Percentiles rank a stretch among this genome's conserved stretches.
Evolutionary conservation across 352 stramenopile genomes (phyloP).

Genomic region (Globisporangium spiculum): DNA sequence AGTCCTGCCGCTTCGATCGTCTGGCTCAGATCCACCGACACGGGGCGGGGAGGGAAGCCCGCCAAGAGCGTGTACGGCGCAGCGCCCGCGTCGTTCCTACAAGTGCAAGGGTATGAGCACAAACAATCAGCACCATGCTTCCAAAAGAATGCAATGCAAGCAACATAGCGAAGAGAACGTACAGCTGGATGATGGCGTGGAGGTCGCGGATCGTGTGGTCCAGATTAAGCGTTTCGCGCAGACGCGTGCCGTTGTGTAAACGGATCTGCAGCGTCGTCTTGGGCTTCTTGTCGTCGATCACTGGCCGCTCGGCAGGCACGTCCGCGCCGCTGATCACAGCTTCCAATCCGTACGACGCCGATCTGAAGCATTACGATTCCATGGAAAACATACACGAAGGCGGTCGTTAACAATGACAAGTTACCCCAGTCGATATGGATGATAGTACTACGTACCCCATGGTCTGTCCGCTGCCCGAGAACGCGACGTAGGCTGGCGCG

Average conservation of each 20-base stretch:
- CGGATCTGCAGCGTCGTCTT: constrained; percentile 88
- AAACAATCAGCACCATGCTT: neutral
- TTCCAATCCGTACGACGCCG: constrained; percentile 39
- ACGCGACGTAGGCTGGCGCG: constrained; percentile 80
- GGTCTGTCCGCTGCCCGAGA: constrained; percentile 77
- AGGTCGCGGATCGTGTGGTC: constrained; percentile 86
- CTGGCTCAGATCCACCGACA: constrained; percentile 78
- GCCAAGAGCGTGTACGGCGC: constrained; percentile 89
- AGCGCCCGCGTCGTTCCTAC: constrained; percentile 62
- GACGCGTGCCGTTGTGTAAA: constrained; percentile 75
- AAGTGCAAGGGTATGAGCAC: neutral
- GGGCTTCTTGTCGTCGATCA: constrained; percentile 84
- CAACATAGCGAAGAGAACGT: constrained; percentile 12
- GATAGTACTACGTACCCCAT: constrained; percentile 48
- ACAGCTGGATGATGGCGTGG: constrained; percentile 85
- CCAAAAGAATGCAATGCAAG: neutral
- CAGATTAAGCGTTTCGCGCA: constrained; percentile 86
- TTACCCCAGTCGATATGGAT: neutral
- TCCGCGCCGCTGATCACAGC: constrained; percentile 41
- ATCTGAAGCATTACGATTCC: constrained; percentile 20
- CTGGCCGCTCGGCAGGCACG: constrained; percentile 39
- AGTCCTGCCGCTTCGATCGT: constrained; percentile 91
- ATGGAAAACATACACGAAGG: too few relatives aligned
- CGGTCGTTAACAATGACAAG: neutral
- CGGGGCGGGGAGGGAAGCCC: constrained; percentile 89